Percentiles rank a stretch among this genome's conserved stretches.
Conservation (phyloP, 2,329 filamentous ascomycete genomes). For the Gnomoniopsis sp. region DNA sequence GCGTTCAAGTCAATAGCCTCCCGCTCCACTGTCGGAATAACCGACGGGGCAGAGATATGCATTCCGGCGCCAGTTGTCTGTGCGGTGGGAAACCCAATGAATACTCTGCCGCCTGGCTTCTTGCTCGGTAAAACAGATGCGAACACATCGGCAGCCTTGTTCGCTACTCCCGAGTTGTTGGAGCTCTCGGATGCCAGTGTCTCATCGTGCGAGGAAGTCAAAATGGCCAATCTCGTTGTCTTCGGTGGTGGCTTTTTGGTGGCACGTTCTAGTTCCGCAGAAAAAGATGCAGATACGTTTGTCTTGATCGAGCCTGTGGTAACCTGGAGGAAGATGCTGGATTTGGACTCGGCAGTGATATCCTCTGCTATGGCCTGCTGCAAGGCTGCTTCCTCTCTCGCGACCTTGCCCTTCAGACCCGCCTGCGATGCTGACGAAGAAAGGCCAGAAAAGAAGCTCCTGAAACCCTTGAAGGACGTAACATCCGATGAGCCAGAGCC, state of each 20-base stretch:
- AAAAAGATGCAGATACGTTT: slow-evolving; percentile 67
- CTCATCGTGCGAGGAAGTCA: slow-evolving; percentile 90
- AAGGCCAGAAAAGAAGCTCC: slow-evolving; percentile 78
- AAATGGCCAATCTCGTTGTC: slow-evolving; percentile 76
- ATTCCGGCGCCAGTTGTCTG: slow-evolving; percentile 93
- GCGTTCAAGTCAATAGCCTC: slow-evolving; percentile 97
- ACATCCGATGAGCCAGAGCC: slow-evolving; percentile 48
- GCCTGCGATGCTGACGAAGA: slow-evolving; percentile 54
- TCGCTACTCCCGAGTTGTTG: slow-evolving; percentile 39
- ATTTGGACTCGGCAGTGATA: slow-evolving; percentile 65
- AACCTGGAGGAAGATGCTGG: slow-evolving; percentile 84
- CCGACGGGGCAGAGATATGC: slow-evolving; percentile 91
- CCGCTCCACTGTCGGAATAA: slow-evolving; percentile 95
- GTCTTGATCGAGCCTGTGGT: slow-evolving; percentile 82
- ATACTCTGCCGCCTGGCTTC: slow-evolving; percentile 77
- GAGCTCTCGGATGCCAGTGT: slow-evolving; percentile 62
- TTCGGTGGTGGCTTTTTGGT: slow-evolving; percentile 97
- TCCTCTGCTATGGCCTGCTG: slow-evolving; percentile 67
- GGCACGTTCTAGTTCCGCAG: slow-evolving; percentile 84
- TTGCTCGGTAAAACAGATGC: slow-evolving; percentile 85
- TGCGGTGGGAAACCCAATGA: slow-evolving; percentile 96
- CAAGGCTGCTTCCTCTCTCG: slow-evolving; percentile 59
- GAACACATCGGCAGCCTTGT: slow-evolving; percentile 74
- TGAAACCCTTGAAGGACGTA: slow-evolving; percentile 52
- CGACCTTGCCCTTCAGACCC: slow-evolving; percentile 49